phyloP scores from a whole-genome alignment of 176 grass and related monocot genomes.

The Pontederia crassipes region DNA sequence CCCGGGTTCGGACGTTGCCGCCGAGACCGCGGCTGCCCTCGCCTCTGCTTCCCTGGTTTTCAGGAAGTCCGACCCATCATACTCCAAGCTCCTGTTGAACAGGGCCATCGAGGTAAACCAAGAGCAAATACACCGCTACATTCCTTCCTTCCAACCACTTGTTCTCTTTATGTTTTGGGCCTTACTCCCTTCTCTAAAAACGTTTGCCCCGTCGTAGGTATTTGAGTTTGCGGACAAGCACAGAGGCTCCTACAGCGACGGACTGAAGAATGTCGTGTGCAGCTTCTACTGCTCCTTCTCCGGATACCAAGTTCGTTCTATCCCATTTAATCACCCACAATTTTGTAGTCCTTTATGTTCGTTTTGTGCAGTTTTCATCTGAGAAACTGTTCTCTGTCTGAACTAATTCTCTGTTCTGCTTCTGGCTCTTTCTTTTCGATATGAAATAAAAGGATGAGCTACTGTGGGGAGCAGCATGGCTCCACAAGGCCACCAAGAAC shows the following conservation, averaged over 20 bases:
- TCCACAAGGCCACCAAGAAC: conserved; percentile 24
- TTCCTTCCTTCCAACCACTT: too few relatives aligned
- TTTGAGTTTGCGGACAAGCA: conserved; percentile 30
- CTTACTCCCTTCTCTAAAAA: too few relatives aligned
- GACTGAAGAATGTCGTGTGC: conserved; percentile 23
- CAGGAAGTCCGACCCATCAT: conserved; percentile 9
- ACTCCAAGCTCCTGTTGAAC: conserved; percentile 22
- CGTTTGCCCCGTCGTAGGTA: conserved; percentile 13
- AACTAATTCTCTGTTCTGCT: not conserved
- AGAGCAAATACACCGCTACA: too few relatives aligned
- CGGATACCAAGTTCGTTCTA: conserved; percentile 23
- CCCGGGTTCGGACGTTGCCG: conserved; percentile 32
- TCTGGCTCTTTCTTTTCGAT: not conserved
- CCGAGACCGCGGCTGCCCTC: conserved; percentile 33
- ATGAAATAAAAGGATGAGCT: conserved; percentile 26
- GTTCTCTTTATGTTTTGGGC: too few relatives aligned
- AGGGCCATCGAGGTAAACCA: too few relatives aligned
- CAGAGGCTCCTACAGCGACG: conserved; percentile 29
- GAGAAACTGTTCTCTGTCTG: too few relatives aligned
- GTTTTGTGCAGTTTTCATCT: too few relatives aligned
- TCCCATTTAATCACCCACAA: too few relatives aligned
- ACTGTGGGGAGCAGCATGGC: conserved; percentile 33
- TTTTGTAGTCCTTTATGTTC: too few relatives aligned
- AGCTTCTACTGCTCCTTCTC: conserved; percentile 45
- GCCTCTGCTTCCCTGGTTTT: conserved; percentile 34